Percentiles rank a stretch among this genome's conserved stretches.
phyloP scores from a whole-genome alignment of 257 asterid species.

The Scutellaria galericulata region DNA sequence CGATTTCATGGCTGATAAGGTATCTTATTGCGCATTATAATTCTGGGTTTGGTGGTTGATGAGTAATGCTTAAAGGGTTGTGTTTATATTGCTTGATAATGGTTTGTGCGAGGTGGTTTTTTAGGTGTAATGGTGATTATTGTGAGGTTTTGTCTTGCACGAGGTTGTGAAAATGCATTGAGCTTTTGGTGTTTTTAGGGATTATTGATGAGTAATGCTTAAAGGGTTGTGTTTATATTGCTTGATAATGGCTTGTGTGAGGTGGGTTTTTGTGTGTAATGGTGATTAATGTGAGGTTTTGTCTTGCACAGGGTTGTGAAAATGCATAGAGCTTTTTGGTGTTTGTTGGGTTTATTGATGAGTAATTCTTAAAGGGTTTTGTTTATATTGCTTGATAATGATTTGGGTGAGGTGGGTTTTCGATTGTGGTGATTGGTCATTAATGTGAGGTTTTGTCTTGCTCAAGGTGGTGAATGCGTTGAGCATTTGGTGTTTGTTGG shows the following conservation, averaged over 20 bases:
- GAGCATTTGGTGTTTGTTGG: conserved; percentile 8
- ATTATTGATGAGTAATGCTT: conserved; percentile 10
- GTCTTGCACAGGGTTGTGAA: background rate
- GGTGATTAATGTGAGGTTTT: background rate
- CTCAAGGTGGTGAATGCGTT: background rate
- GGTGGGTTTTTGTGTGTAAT: background rate
- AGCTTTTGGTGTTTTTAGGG: conserved; percentile 8
- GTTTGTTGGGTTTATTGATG: background rate
- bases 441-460: background rate
- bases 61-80: conserved; percentile 17
- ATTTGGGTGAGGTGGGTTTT: background rate
- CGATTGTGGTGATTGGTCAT: no score
- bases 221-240: conserved; percentile 5
- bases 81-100: background rate
- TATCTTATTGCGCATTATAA: conserved; percentile 1
- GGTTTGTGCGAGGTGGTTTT: background rate
- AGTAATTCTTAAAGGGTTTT: conserved; percentile 17
- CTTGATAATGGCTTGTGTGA: background rate
- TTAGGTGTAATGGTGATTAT: no score
- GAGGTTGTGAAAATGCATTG: background rate
- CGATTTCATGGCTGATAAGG: conserved; percentile 86
- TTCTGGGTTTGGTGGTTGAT: background rate
- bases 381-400: background rate
- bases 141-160: background rate
- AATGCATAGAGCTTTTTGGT: background rate